Evolutionary conservation across 495 filamentous ascomycete genomes (phyloP), one percentile per base, ranked within the genome.

Genomic region (Jackrogersella minutella): DNA sequence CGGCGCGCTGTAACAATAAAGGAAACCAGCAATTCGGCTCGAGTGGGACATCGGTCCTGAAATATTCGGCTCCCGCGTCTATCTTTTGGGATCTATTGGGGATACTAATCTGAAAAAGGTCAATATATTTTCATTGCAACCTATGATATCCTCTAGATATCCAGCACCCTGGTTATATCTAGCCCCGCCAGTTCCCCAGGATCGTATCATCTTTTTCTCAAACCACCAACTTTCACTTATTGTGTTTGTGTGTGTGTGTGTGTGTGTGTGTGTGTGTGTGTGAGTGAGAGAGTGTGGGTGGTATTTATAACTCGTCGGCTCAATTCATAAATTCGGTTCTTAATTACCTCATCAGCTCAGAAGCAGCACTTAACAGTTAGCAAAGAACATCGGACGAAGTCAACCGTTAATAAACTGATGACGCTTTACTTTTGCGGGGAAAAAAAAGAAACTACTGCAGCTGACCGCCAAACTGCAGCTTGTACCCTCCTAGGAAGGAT

Each of bases 1-100:
- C 26, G 55, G 61, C 66, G 66, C 66, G 66, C 62, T 61, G 56
- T 61, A 69, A 64, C 51, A 49, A 62, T 50, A 69, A 59, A 31
- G 36, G 40, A 59, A 61, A 57, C 61, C 60, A 64, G 56, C 56
- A 64, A 57, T 46, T 61, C 61, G 61, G 56, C 51, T 64, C 44
- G 37, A 31, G 66, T 69, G 61, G 61, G 61, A 56, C 66, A 39
- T 52, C 11, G 55, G 37, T 55, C 66, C 59, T 56, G 66, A 56
- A 62, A 53, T 65, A 34, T 43, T 58, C 41, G 22, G 19, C 39
- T 33, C 39, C 34, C 28, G 21, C 37, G 24, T 33, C 34, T 37
- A 5, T 46, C 19, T 47, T 16, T 16, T 3, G 13, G 9, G 31
- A 31, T 37, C 16, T 36, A 21, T 3, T 49, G 54, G 34, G 54